These are phyloP conservation scores for Hypoxylon sp. DNA, from an alignment of 2,329 filamentous ascomycete species.

Conservation along the genomic window DNA sequence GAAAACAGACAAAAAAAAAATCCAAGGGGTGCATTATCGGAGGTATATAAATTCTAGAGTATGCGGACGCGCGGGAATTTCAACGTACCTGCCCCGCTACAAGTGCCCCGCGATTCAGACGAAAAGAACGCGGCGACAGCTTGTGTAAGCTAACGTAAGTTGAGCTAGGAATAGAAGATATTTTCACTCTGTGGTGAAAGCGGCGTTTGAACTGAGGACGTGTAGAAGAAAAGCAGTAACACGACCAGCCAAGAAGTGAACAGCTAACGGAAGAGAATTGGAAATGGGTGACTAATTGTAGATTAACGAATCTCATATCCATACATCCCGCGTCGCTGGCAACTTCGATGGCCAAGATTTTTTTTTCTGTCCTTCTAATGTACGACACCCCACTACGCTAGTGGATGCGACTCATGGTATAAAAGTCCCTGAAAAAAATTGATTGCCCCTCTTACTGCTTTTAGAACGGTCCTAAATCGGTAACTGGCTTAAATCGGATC, in stretches of 20 bases:
- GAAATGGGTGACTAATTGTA: slow-evolving; percentile 45
- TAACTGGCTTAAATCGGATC: slow-evolving; percentile 27
- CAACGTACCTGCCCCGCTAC: slow-evolving; percentile 44
- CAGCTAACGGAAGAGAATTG: slow-evolving; percentile 31
- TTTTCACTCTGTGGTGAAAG: slow-evolving; percentile 9
- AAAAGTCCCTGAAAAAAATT: slow-evolving; percentile 42
- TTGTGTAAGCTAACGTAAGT: slow-evolving; percentile 15
- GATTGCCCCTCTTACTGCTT: slow-evolving; percentile 54
- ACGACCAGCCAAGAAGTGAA: slow-evolving; percentile 19
- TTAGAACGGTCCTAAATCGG: slow-evolving; percentile 44
- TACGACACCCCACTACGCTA: slow-evolving; percentile 34
- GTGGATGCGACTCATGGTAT: slow-evolving; percentile 17
- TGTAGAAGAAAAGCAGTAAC: slow-evolving; percentile 11
- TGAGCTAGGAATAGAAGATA: slow-evolving; percentile 10
- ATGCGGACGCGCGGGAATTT: slow-evolving; percentile 34
- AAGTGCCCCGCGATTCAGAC: slow-evolving; percentile 43
- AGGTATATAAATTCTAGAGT: slow-evolving; percentile 22
- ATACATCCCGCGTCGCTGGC: slow-evolving; percentile 26
- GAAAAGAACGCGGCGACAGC: slow-evolving; percentile 27
- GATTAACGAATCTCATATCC: slow-evolving; percentile 36
- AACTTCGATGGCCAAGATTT: slow-evolving; percentile 25
- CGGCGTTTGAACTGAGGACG: slow-evolving; percentile 1
- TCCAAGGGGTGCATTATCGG: slow-evolving; percentile 2
- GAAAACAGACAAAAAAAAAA: slow-evolving; percentile 3
- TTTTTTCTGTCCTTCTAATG: slow-evolving; percentile 22